phyloP scores from a whole-genome alignment of 495 filamentous ascomycete species.

The Penicillium pancosmium region DNA sequence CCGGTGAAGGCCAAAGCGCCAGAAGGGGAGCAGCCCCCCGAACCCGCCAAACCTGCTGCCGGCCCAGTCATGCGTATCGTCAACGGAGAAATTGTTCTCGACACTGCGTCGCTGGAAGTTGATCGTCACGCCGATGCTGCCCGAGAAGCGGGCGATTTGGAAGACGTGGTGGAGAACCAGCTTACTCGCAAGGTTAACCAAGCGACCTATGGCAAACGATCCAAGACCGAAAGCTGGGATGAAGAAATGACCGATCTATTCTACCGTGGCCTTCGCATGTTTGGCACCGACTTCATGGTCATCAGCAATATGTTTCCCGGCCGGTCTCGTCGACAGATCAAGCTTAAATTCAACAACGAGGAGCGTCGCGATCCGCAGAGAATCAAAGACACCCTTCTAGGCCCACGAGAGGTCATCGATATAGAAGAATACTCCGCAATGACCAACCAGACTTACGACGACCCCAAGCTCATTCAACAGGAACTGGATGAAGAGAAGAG shows the following conservation, averaged over 20 bases:
- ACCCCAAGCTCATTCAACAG: conserved; percentile 57
- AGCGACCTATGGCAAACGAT: conserved; percentile 68
- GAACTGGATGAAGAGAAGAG: conserved; percentile 74
- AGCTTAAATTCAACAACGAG: conserved; percentile 91
- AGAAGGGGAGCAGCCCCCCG: conserved; percentile 19
- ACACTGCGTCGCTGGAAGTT: conserved; percentile 74
- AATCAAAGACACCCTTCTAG: conserved; percentile 69
- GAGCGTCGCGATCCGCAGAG: conserved; percentile 72
- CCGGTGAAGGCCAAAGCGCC: conserved; percentile 35
- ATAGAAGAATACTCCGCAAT: conserved; percentile 67
- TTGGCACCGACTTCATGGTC: conserved; percentile 91
- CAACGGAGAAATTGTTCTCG: conserved; percentile 82
- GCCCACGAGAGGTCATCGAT: conserved; percentile 61
- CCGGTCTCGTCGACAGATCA: conserved; percentile 75
- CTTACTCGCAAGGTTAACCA: conserved; percentile 78
- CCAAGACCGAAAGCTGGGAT: conserved; percentile 75
- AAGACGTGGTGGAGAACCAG: conserved; percentile 74
- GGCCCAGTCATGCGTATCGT: conserved; percentile 70
- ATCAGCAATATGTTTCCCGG: conserved; percentile 82
- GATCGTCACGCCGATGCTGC: conserved; percentile 74
- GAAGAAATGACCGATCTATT: conserved; percentile 78
- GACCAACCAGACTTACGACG: conserved; percentile 57
- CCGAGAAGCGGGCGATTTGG: conserved; percentile 58
- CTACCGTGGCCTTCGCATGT: conserved; percentile 80
- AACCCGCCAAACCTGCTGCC: conserved; percentile 28